Conservation (phyloP, 495 filamentous ascomycete genomes). For the Lasiosphaeria ovina region DNA sequence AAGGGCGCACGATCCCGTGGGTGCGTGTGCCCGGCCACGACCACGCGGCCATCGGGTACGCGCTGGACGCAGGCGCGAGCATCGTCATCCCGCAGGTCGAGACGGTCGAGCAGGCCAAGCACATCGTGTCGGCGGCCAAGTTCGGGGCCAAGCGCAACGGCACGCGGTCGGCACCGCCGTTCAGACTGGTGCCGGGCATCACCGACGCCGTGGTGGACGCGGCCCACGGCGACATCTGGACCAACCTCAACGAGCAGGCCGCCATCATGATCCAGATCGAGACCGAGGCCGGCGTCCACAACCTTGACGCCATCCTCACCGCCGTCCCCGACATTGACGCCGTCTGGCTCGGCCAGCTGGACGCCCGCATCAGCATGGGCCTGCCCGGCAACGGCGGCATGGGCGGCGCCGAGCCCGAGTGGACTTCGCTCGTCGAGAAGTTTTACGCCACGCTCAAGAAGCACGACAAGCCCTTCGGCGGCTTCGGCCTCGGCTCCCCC, state of each 20-base stretch:
- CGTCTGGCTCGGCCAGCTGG: conserved; percentile 46
- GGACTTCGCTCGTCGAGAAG: conserved; percentile 32
- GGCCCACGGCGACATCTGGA: conserved; percentile 29
- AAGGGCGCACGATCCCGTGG: conserved; percentile 39
- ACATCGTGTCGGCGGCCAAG: conserved; percentile 44
- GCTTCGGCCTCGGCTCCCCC: conserved; percentile 23
- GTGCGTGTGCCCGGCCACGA: conserved; percentile 47
- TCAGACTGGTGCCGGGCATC: conserved; percentile 36
- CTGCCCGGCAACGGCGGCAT: conserved; percentile 26
- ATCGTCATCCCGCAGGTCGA: conserved; percentile 48
- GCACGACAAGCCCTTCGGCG: conserved; percentile 39
- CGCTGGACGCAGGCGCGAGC: conserved; percentile 46
- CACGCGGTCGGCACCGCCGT: conserved; percentile 44
- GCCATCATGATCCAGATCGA: conserved; percentile 52
- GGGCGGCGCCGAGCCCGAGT: conserved; percentile 38
- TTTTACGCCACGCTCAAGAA: conserved; percentile 38
- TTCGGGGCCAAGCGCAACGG: conserved; percentile 32
- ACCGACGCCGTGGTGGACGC: conserved; percentile 28
- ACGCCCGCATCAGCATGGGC: conserved; percentile 42
- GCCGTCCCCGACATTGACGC: conserved; percentile 42
- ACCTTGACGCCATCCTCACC: conserved; percentile 53
- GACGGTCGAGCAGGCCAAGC: conserved; percentile 44
- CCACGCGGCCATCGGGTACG: conserved; percentile 47
- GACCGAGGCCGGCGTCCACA: conserved; percentile 50
- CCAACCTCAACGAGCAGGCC: conserved; percentile 43